Percentiles rank a stretch among this genome's conserved stretches.
These are phyloP conservation scores for Carallia brachiata DNA, from an alignment of 345 rosid genomes.

Conservation along the genomic window DNA sequence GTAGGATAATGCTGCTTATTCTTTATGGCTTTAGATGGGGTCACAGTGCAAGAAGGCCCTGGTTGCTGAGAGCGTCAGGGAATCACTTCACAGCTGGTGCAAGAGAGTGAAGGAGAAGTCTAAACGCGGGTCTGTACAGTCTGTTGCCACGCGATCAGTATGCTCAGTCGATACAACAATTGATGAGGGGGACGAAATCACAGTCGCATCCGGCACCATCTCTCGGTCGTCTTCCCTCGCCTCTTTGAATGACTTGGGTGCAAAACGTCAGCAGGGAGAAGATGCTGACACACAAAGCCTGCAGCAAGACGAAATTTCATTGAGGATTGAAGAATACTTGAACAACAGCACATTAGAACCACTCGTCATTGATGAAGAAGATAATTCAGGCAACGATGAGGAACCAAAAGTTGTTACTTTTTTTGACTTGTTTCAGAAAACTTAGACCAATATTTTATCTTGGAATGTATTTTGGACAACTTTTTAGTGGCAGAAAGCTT, in stretches of 20 bases:
- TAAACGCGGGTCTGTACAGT: slow-evolving; percentile 46
- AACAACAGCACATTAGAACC: slow-evolving; percentile 37
- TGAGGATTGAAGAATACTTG: slow-evolving; percentile 55
- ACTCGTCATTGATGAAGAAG: slow-evolving; percentile 42
- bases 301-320: slow-evolving; percentile 37
- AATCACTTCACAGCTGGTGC: slow-evolving; percentile 94
- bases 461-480: no score
- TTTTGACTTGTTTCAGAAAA: slow-evolving; percentile 56
- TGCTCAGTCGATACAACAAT: slow-evolving; percentile 74
- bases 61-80: slow-evolving; percentile 82
- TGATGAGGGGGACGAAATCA: slow-evolving; percentile 76
- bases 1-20: not conserved
- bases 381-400: slow-evolving; percentile 25
- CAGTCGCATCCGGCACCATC: slow-evolving; percentile 67
- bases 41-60: slow-evolving; percentile 74
- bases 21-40: slow-evolving; percentile 58
- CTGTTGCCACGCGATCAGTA: slow-evolving; percentile 60
- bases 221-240: slow-evolving; percentile 67
- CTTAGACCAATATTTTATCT: not conserved
- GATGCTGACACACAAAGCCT: slow-evolving; percentile 37
- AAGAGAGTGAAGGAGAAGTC: slow-evolving; percentile 77
- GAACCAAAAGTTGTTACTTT: slow-evolving; percentile 50
- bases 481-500: no score
- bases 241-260: slow-evolving; percentile 59
- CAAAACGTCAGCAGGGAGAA: slow-evolving; percentile 50